Conservation (phyloP, 2,329 filamentous ascomycete species). For the Fusarium sp. region DNA sequence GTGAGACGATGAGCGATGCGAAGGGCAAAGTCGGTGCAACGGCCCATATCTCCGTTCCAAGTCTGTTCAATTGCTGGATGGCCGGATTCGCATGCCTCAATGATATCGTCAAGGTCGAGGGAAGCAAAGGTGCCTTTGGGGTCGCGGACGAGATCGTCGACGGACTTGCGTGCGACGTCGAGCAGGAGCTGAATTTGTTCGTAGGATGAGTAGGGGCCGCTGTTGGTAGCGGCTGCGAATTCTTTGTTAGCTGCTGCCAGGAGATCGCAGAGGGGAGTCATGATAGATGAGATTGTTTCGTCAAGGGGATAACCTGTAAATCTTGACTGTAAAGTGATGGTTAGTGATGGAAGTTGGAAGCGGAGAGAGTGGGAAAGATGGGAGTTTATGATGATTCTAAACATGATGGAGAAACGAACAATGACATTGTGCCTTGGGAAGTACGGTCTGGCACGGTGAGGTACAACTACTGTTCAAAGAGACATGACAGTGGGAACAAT, state of each 20-base stretch:
- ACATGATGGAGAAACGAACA: neutral
- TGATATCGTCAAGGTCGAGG: neutral
- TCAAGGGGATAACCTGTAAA: neutral
- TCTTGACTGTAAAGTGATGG: too few species aligned
- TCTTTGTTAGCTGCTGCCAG: neutral
- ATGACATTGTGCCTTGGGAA: neutral
- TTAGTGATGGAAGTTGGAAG: too few species aligned
- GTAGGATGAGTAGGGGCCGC: neutral
- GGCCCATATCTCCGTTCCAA: neutral
- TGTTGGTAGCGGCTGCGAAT: neutral
- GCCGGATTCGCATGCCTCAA: neutral
- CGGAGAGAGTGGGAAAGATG: too few species aligned
- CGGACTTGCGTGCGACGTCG: neutral
- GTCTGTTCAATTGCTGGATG: neutral
- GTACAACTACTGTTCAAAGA: too few species aligned
- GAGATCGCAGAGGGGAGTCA: neutral
- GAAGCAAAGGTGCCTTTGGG: neutral
- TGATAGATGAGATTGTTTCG: neutral
- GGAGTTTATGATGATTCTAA: neutral
- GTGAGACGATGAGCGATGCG: neutral
- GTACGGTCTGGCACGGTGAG: too few species aligned
- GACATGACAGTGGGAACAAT: fast-evolving
- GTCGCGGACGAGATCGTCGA: neutral
- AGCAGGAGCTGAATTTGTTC: neutral
- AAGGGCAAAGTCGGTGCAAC: neutral